Evolutionary conservation across 2,329 filamentous ascomycete genomes (phyloP), one percentile per base, ranked within the genome.

Genomic region (Celoporthe dispersa): DNA sequence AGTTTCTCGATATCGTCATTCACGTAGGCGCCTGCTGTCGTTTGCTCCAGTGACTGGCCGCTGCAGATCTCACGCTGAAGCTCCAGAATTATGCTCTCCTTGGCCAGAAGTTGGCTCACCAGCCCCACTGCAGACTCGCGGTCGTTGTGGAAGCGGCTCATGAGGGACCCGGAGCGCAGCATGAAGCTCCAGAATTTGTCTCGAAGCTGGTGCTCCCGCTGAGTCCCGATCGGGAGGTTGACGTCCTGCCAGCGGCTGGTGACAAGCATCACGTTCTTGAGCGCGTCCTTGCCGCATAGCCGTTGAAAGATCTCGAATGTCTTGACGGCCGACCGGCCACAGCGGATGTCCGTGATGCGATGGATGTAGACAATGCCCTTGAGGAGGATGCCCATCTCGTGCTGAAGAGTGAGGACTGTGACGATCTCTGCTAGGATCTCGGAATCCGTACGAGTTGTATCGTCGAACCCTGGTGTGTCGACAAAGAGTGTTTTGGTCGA

Each of bases 261-360:
- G 33, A 37, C 59, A 8, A 61, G 59, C 59, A 61, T 22, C 12
- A 61, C 59, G 33, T 61, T 33, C 22, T 37, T 61, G 35, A 44
- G 31, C 9, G 62, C 37, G 25, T 44, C 62, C 35, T 51, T 25
- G 12, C 62, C 62, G 31, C 62, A 64, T 35, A 64, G n/a, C 33
- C 39, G 14, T 44, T 63, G 14, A 35, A 63, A 63, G 14, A 63
- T 44, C 12, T 39, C 19, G 16, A 63, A 35, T 19, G 19, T 39
- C 25, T 28, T 37, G 19, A 63, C 5, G 33, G 60, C 60, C 28
- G 60, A 63, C 31, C 60, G 1, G 19, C 14, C 14, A 35, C 19
- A n/a, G 33, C 60, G 60, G 60, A 37, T 44, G 25, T 63, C 60
- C 16, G 60, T 35, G 35, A 35, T 35, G 35, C 35, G 35, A 9